Evolutionary conservation across 805 yeast species (phyloP), one percentile per base, ranked within the genome.

Genomic region (Saccharomycopsis babjevae): DNA sequence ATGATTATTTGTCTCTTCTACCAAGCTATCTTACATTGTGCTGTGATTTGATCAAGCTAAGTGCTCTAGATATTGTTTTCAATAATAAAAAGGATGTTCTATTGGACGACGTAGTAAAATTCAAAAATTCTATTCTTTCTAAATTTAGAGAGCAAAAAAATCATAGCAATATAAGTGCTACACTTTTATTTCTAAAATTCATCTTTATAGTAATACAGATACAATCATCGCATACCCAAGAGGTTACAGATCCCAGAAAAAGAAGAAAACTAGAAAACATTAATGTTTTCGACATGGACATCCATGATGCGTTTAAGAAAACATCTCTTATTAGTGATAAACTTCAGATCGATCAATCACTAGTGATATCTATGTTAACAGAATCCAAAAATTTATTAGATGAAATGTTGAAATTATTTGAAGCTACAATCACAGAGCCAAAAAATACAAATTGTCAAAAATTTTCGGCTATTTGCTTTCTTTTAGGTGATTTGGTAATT

Each of bases 401-500:
- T 16, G 56, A 20, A 55, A 39, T 57, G 42, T 11, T 62, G 36
- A 54, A 42, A 11, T 25, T 57, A 30, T 46, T 46, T 46, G 52
- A 46, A 25, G 52, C n/a, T 25, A 25, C n/a, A 22, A 22, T 46
- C 8, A 5, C 32, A 2, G 32, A 46, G 10, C 52, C 52, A 25
- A 46, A 46, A 25, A 32, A 46, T 22, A 46, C 60, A 18, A 57
- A 36, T 42, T 57, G 61, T 54, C 65, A 62, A 46, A 57, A 60
- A n/a, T 56, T 60, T 39, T 56, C 63, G 15, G 43, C 61, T 5
- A 22, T 58, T 40, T 59, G 43, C 22, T 62, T 62, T 39, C 50
- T 58, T 20, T 38, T 58, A 16, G 59, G 59, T 22, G 61, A 62
- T 34, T 58, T 62, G 36, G 32, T 62, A 2, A 58, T 58, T 39